Evolutionary conservation across 768 basidiomycete genomes (phyloP).

Genomic region (Galerina marginata): DNA sequence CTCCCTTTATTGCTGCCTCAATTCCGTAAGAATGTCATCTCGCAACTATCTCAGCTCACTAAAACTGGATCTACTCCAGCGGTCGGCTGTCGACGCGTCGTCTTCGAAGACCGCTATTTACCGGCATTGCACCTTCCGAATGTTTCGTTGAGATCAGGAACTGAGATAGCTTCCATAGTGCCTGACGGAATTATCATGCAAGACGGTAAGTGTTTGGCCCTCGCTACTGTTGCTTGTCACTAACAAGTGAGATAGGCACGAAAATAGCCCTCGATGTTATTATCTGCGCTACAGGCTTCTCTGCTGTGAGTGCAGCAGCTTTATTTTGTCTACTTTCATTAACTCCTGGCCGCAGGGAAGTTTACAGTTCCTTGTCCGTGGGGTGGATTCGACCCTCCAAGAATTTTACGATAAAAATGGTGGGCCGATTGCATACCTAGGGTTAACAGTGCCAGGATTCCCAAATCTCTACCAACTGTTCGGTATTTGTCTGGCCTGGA

Average conservation of each 20-base stretch:
- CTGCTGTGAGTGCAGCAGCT: slow-evolving; percentile 12
- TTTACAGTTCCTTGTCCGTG: slow-evolving; percentile 39
- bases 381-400: slow-evolving; percentile 37
- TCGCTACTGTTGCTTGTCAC: not conserved
- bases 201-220: slow-evolving; percentile 31
- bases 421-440: slow-evolving; percentile 51
- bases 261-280: slow-evolving; percentile 43
- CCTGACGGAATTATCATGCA: slow-evolving; percentile 49
- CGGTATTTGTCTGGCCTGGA: slow-evolving; percentile 30
- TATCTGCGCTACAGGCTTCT: slow-evolving; percentile 45
- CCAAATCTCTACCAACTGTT: slow-evolving; percentile 49
- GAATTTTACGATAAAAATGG: slow-evolving; percentile 44
- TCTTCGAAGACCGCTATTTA: slow-evolving; percentile 56
- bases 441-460: slow-evolving; percentile 49
- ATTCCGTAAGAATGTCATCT: slow-evolving; percentile 41
- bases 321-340: not conserved
- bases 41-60: not conserved
- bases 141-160: slow-evolving; percentile 43
- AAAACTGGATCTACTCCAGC: slow-evolving; percentile 29
- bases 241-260: slow-evolving; percentile 33
- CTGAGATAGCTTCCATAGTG: slow-evolving; percentile 44
- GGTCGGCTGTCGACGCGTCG: slow-evolving; percentile 58
- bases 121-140: slow-evolving; percentile 50
- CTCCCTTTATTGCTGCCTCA: slow-evolving; percentile 50
- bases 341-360: slow-evolving; percentile 30